phyloP scores from a whole-genome alignment of 805 yeast species.

The Metschnikowia vanudenii region DNA sequence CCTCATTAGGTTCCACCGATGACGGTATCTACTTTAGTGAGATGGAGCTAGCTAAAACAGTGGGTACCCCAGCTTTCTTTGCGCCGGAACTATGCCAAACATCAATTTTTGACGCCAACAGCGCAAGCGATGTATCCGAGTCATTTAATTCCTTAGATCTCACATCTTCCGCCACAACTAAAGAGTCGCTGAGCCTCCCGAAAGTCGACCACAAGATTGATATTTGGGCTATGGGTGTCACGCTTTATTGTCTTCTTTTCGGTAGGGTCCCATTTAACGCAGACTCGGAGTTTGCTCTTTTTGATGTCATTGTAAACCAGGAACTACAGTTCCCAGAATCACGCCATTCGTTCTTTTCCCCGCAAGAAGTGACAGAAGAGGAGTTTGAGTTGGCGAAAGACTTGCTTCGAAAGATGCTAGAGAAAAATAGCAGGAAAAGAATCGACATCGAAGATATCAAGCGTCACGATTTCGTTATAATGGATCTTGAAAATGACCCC shows the following conservation, averaged over 20 bases:
- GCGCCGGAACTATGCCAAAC: constrained; percentile 81
- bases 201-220: constrained; percentile 81
- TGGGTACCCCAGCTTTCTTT: constrained; percentile 96
- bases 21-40: constrained; percentile 49
- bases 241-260: constrained; percentile 81
- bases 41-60: constrained; percentile 87
- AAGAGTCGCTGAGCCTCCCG: constrained; percentile 25
- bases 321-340: constrained; percentile 55
- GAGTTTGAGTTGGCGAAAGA: constrained; percentile 55
- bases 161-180: background rate
- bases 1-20: constrained; percentile 42
- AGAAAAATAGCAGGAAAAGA: constrained; percentile 68
- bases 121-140: constrained; percentile 2
- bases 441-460: constrained; percentile 71
- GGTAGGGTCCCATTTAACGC: constrained; percentile 90
- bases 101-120: constrained; percentile 4
- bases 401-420: constrained; percentile 57
- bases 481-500: constrained; percentile 40
- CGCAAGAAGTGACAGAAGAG: constrained; percentile 36
- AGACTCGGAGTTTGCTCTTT: constrained; percentile 79
- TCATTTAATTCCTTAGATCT: background rate
- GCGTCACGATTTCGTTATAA: constrained; percentile 62
- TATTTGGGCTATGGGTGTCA: constrained; percentile 97
- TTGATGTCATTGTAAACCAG: constrained; percentile 72
- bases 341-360: constrained; percentile 35